Evolutionary conservation across 164 flowering plant genomes (phyloP).

Genomic region (Stephania japonica): DNA sequence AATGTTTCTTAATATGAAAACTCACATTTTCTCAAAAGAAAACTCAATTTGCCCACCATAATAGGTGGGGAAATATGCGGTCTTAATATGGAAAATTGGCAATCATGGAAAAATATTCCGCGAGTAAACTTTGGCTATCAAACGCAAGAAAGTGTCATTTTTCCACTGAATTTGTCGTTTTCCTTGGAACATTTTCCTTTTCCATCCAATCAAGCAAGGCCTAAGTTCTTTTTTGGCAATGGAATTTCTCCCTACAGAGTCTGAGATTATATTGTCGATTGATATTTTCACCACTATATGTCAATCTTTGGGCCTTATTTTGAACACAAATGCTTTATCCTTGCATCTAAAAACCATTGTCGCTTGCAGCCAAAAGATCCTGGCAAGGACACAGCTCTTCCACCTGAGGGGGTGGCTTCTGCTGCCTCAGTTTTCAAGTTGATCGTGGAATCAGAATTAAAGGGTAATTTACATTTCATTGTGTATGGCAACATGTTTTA

Average conservation of each 20-base stretch:
- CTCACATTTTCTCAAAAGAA: too few relatives aligned
- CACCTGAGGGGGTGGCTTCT: conserved; percentile 61
- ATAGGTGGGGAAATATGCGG: too few relatives aligned
- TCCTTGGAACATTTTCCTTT: too few relatives aligned
- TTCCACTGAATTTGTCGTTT: too few relatives aligned
- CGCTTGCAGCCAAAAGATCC: conserved; percentile 44
- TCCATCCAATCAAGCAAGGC: too few relatives aligned
- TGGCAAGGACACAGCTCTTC: conserved; percentile 37
- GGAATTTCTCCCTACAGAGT: background rate
- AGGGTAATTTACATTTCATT: conserved; percentile 35
- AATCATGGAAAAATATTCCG: too few relatives aligned
- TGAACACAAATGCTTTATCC: background rate
- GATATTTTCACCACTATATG: background rate
- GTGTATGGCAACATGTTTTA: background rate
- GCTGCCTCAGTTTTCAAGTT: conserved; percentile 60
- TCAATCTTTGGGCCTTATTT: background rate
- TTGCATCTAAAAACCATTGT: background rate
- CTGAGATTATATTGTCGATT: background rate
- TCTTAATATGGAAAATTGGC: too few relatives aligned
- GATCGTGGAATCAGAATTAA: conserved; percentile 79
- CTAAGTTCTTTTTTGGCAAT: background rate
- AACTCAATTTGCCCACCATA: too few relatives aligned
- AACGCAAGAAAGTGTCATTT: too few relatives aligned
- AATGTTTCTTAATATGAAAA: too few relatives aligned
- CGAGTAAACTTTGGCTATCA: too few relatives aligned